phyloP scores from a whole-genome alignment of 164 flowering plant genomes.

The Berberis thunbergii region DNA sequence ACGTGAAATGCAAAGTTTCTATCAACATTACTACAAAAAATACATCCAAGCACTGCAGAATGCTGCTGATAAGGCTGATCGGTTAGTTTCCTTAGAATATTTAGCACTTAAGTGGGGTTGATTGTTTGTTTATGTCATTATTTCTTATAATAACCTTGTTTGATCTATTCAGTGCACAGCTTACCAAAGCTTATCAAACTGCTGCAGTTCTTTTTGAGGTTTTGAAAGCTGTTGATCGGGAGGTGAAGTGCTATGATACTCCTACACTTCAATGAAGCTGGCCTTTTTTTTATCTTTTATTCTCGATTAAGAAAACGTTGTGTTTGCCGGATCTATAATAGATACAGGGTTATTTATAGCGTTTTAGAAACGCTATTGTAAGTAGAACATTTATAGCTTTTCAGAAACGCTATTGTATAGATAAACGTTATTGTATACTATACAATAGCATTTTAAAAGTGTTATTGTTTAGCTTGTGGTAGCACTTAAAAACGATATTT shows the following conservation, averaged over 20 bases:
- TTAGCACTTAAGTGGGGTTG: conserved; percentile 16
- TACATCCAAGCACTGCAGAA: conserved; percentile 88
- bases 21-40: conserved; percentile 90
- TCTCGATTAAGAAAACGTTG: no score
- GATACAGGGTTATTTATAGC: no score
- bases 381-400: no score
- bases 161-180: conserved; percentile 11
- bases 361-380: no score
- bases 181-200: conserved; percentile 9
- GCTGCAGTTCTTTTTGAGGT: conserved; percentile 6
- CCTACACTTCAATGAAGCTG: no score
- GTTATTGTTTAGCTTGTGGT: no score
- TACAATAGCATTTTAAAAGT: no score
- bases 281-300: no score
- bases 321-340: no score
- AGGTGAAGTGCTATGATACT: not conserved
- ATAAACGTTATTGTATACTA: no score
- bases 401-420: no score
- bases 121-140: not conserved
- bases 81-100: conserved; percentile 24
- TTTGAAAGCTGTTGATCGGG: conserved; percentile 7
- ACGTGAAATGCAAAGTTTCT: conserved; percentile 98
- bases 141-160: not conserved
- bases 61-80: conserved; percentile 91
- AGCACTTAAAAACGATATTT: no score